Conservation (phyloP, 495 filamentous ascomycete genomes). For the Tuber borchii region DNA sequence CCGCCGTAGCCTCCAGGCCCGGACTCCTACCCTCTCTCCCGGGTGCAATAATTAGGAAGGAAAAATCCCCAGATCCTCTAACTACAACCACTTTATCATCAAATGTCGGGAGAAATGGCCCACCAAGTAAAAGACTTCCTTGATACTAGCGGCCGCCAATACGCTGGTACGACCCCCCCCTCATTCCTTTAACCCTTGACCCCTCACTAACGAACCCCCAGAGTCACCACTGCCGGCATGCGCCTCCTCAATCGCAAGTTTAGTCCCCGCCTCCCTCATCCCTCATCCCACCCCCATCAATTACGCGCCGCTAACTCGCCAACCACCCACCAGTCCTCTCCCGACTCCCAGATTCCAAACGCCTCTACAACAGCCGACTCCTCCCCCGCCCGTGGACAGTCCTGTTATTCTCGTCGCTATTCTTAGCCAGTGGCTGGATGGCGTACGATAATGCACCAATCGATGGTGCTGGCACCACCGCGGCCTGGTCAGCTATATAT, state of each 20-base stretch:
- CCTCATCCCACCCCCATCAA: slow-evolving; percentile 2
- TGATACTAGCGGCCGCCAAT: slow-evolving; percentile 24
- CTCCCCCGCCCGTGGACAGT: slow-evolving; percentile 49
- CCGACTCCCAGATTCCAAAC: slow-evolving; percentile 23
- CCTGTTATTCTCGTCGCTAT: slow-evolving; percentile 60
- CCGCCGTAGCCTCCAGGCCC: neutral
- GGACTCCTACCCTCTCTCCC: neutral
- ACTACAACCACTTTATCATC: neutral
- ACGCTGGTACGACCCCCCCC: slow-evolving; percentile 21
- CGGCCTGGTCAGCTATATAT: slow-evolving; percentile 82
- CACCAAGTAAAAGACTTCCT: slow-evolving; percentile 22
- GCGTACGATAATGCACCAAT: slow-evolving; percentile 78
- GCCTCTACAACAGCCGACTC: slow-evolving; percentile 18
- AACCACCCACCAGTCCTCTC: slow-evolving; percentile 17
- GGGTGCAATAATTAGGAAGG: neutral
- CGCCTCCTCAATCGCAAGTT: slow-evolving; percentile 29
- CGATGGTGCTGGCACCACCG: slow-evolving; percentile 75
- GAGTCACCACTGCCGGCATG: slow-evolving; percentile 37
- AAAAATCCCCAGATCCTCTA: slow-evolving; percentile 5
- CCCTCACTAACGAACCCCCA: slow-evolving; percentile 20
- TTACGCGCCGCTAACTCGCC: neutral
- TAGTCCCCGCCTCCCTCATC: neutral
- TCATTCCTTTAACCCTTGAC: neutral
- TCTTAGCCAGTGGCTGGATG: slow-evolving; percentile 32
- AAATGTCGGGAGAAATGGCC: slow-evolving; percentile 24